A percentile compares a stretch with the other conserved stretches of the same genome.
These are phyloP conservation scores for Colletotrichum gigasporum DNA, from an alignment of 2,329 filamentous ascomycete genomes.

Conservation along the genomic window DNA sequence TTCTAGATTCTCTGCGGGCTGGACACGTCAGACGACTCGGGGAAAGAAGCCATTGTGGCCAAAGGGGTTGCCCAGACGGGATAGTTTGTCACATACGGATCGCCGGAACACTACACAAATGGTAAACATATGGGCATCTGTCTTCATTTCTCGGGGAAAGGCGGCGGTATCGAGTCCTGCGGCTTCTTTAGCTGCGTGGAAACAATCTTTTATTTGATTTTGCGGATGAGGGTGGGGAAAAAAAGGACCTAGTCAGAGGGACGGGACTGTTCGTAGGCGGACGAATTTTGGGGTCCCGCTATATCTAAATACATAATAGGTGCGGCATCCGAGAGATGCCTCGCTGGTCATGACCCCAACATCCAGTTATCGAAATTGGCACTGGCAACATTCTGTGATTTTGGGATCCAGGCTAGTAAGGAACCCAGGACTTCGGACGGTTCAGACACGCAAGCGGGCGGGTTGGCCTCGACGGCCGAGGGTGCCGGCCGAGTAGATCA, in stretches of 20 bases:
- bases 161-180: constrained; percentile 17
- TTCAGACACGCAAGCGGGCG: constrained; percentile 1
- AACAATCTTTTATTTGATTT: constrained; percentile 14
- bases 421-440: not conserved
- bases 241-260: constrained; percentile 2
- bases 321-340: constrained; percentile 18
- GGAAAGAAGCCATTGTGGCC: constrained; percentile 24
- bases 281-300: not conserved
- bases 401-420: not conserved
- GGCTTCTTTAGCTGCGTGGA: constrained; percentile 8
- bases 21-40: constrained; percentile 31
- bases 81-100: constrained; percentile 29
- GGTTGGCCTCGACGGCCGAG: constrained; percentile 2
- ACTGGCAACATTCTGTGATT: not conserved
- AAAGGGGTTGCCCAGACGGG: constrained; percentile 10
- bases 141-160: constrained; percentile 13
- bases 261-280: constrained; percentile 19
- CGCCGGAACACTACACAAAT: constrained; percentile 11
- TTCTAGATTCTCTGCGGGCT: constrained; percentile 32
- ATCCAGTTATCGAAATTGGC: not conserved
- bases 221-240: constrained; percentile 13
- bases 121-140: constrained; percentile 26
- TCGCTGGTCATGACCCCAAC: constrained; percentile 6
- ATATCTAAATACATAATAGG: constrained; percentile 26
- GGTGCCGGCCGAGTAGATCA: not conserved